Conservation (phyloP, 192 early-diverging fungal species). For the Jimgerdemannia flammicorona region DNA sequence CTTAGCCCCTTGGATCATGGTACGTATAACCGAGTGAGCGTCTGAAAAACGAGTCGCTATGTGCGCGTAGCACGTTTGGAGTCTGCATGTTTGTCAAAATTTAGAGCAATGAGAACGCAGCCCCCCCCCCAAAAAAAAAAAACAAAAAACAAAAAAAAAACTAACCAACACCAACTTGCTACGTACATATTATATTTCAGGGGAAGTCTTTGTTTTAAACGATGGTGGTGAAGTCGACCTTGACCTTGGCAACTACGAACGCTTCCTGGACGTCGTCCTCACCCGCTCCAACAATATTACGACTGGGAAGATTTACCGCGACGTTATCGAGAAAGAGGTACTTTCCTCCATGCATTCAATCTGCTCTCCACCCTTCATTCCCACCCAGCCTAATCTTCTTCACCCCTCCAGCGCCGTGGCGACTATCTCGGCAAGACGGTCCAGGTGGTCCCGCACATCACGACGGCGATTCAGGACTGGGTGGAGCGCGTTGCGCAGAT, state of each 20-base stretch:
- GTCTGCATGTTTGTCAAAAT: no score
- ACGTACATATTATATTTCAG: conserved; percentile 28
- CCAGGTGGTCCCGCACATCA: conserved; percentile 98
- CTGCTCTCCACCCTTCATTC: not conserved
- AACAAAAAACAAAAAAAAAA: not conserved
- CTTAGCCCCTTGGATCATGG: conserved; percentile 97
- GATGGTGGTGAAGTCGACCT: conserved; percentile 99
- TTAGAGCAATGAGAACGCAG: no score
- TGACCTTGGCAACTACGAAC: conserved; percentile 99
- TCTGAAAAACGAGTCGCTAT: no score
- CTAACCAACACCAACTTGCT: not conserved
- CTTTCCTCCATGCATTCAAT: not conserved
- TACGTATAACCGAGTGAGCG: no score
- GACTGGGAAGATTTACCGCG: conserved; percentile 96
- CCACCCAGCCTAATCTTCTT: not conserved
- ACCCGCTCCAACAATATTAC: conserved; percentile 99
- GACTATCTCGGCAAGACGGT: conserved; percentile 99
- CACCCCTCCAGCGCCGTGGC: conserved; percentile 55
- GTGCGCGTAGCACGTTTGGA: no score
- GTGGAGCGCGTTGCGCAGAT: conserved; percentile 91
- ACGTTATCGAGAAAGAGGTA: conserved; percentile 87
- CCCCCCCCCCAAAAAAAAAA: no score
- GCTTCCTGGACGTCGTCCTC: conserved; percentile 91
- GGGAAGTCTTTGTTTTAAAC: conserved; percentile 97
- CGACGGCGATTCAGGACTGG: conserved; percentile 97